Conservation (phyloP, 2,329 filamentous ascomycete species). For the Conoideocrella luteorostrata region DNA sequence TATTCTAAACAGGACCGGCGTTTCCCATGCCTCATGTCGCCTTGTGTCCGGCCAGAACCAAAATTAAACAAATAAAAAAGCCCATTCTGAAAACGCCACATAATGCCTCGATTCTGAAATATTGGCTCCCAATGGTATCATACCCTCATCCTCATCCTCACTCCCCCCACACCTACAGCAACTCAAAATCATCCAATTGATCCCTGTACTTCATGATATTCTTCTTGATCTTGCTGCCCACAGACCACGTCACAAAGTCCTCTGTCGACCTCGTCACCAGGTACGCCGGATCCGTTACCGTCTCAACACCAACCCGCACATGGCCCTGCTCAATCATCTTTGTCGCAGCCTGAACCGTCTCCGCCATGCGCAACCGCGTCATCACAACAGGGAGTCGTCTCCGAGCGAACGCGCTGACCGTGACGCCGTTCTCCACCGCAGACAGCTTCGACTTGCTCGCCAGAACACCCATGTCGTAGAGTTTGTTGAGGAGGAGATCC, state of each 20-base stretch:
- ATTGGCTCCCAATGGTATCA: too few species aligned
- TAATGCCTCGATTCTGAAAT: too few species aligned
- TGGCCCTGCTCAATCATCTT: conserved; percentile 93
- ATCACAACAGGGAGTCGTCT: conserved; percentile 82
- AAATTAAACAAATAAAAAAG: too few species aligned
- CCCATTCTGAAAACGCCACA: too few species aligned
- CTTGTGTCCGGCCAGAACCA: too few species aligned
- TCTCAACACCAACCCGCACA: conserved; percentile 83
- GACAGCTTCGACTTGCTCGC: conserved; percentile 70
- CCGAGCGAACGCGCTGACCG: conserved; percentile 82
- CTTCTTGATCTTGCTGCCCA: conserved; percentile 93
- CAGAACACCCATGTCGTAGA: conserved; percentile 87
- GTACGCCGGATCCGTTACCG: conserved; percentile 84
- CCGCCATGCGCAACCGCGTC: conserved; percentile 85
- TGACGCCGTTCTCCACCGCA: conserved; percentile 80
- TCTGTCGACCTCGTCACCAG: conserved; percentile 85
- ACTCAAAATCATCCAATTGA: conserved; percentile 91
- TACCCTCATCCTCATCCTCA: too few species aligned
- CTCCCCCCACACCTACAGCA: conserved; percentile 49
- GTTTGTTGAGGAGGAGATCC: conserved; percentile 79
- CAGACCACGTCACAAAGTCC: conserved; percentile 94
- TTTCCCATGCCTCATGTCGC: too few species aligned
- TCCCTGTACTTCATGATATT: conserved; percentile 94
- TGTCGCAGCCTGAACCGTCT: conserved; percentile 76
- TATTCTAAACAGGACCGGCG: too few species aligned